Conservation (phyloP, 352 stramenopile species). For the Peronosclerospora sorghi region DNA sequence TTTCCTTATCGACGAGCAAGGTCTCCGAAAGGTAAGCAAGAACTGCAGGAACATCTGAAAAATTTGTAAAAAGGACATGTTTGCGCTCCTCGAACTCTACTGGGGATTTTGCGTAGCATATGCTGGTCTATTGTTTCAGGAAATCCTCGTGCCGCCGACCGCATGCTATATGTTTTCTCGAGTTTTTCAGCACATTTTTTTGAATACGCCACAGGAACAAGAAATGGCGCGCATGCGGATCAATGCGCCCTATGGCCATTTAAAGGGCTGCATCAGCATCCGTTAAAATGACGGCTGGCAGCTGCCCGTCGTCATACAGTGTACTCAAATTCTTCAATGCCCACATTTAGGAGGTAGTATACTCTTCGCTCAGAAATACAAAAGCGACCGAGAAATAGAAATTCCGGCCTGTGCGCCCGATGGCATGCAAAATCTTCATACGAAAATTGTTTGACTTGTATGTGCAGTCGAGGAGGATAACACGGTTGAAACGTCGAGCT, state of each 20-base stretch:
- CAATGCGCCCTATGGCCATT: not conserved
- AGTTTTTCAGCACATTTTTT: not conserved
- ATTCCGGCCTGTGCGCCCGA: not conserved
- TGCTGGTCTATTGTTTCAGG: not conserved
- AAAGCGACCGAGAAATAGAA: not conserved
- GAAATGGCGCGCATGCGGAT: not conserved
- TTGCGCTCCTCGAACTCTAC: not conserved
- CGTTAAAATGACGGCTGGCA: not conserved
- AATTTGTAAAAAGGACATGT: not conserved
- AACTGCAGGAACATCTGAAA: not conserved
- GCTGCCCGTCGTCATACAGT: not conserved
- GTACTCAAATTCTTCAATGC: not conserved
- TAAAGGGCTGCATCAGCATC: not conserved
- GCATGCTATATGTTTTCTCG: not conserved
- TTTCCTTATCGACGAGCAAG: not conserved
- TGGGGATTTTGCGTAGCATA: not conserved
- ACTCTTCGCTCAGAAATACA: not conserved
- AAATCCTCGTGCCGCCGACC: not conserved
- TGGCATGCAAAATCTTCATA: not conserved
- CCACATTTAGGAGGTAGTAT: not conserved
- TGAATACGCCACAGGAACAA: not conserved
- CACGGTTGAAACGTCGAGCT: not conserved
- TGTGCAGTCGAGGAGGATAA: not conserved
- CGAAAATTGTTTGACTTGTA: not conserved
- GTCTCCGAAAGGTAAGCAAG: not conserved